These are phyloP conservation scores for Chamaenerion angustifolium DNA, from an alignment of 345 rosid species.

Conservation along the genomic window DNA sequence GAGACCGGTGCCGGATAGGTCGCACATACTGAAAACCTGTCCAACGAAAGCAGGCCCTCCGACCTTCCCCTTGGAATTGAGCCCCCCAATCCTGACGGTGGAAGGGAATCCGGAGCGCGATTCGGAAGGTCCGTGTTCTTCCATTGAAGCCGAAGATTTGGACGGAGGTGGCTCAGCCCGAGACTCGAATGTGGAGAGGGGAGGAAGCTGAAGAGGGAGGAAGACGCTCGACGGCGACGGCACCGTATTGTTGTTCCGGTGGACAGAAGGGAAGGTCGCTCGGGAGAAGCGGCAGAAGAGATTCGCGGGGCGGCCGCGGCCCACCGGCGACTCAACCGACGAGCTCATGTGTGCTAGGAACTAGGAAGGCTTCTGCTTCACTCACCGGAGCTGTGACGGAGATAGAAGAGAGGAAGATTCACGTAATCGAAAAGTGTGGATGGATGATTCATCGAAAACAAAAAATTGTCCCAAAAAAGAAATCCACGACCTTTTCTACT, in stretches of 20 bases:
- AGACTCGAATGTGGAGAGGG: constrained; percentile 14
- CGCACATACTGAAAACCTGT: constrained; percentile 96
- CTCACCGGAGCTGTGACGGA: no score
- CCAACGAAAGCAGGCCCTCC: constrained; percentile 96
- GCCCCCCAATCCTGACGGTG: constrained; percentile 59
- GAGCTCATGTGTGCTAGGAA: constrained; percentile 1
- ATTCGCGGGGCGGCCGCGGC: constrained; percentile 9
- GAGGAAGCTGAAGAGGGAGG: constrained; percentile 30
- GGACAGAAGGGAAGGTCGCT: constrained; percentile 28
- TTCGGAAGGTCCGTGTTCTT: constrained; percentile 25
- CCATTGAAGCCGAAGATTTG: constrained; percentile 24
- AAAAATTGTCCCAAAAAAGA: no score
- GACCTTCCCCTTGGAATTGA: constrained; percentile 45
- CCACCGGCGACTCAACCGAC: constrained; percentile 9
- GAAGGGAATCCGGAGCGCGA: constrained; percentile 56
- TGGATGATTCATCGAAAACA: no score
- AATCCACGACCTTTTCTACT: no score
- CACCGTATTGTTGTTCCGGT: constrained; percentile 19
- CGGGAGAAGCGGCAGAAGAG: constrained; percentile 31
- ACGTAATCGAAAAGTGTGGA: no score
- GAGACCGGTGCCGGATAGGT: constrained; percentile 90
- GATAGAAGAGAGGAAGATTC: background rate
- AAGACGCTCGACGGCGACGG: constrained; percentile 34
- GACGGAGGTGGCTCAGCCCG: constrained; percentile 32
- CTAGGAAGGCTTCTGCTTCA: background rate